Evolutionary conservation across 208 protist species (phyloP).

Genomic region (Acanthamoeba triangularis): DNA sequence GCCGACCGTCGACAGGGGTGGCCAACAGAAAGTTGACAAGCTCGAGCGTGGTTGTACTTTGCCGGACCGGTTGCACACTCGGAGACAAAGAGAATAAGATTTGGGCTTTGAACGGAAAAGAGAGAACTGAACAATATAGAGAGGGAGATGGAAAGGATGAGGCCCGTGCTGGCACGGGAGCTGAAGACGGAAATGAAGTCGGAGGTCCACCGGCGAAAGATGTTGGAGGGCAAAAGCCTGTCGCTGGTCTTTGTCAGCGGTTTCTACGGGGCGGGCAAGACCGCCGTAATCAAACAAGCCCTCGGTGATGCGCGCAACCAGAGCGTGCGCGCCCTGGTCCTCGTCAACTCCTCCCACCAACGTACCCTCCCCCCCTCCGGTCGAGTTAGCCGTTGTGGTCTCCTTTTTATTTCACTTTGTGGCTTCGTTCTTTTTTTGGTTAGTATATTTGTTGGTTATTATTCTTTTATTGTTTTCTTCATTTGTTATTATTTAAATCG

Average conservation of each 20-base stretch:
- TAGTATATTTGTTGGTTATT: no score
- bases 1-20: no score
- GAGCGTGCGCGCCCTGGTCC: background rate
- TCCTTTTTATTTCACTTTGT: background rate
- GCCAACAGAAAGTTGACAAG: no score
- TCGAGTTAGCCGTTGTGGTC: background rate
- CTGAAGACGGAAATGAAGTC: conserved; percentile 50
- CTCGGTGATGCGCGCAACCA: background rate
- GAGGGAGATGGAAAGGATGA: background rate
- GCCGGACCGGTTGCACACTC: no score
- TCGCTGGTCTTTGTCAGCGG: conserved; percentile 43
- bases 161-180: background rate
- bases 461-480: background rate
- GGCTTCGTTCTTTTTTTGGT: no score
- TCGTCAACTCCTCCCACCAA: conserved; percentile 9
- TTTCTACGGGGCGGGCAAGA: conserved; percentile 58
- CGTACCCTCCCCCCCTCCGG: background rate
- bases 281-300: conserved; percentile 32
- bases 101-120: no score
- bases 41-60: no score
- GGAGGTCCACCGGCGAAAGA: background rate
- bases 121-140: no score
- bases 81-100: no score
- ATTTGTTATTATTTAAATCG: no score
- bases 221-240: conserved; percentile 42